These are phyloP conservation scores for Chrysosporium keratinophilum DNA, from an alignment of 2,329 filamentous ascomycete genomes.

Conservation along the genomic window DNA sequence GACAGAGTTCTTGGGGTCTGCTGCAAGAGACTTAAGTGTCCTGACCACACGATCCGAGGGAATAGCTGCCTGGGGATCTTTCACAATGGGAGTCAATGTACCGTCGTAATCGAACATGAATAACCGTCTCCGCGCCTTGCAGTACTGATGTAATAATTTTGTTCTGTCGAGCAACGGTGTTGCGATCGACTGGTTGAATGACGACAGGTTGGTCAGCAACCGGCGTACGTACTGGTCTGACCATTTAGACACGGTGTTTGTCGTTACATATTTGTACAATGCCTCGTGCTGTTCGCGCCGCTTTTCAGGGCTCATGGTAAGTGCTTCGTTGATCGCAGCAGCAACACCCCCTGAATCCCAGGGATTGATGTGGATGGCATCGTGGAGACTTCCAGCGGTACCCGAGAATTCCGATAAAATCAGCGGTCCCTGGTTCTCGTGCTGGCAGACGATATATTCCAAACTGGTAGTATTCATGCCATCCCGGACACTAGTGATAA, in stretches of 20 bases:
- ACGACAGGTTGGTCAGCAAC: constrained; percentile 67
- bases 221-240: constrained; percentile 68
- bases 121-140: constrained; percentile 62
- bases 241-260: constrained; percentile 79
- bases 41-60: constrained; percentile 74
- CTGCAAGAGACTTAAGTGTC: constrained; percentile 66
- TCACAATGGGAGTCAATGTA: constrained; percentile 88
- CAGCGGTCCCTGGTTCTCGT: constrained; percentile 71
- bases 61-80: constrained; percentile 78
- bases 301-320: constrained; percentile 61
- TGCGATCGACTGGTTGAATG: constrained; percentile 60
- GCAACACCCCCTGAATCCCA: constrained; percentile 85
- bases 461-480: constrained; percentile 97
- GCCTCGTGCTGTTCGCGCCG: constrained; percentile 59
- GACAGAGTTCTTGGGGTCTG: constrained; percentile 74
- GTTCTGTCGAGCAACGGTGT: constrained; percentile 74
- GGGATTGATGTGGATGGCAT: constrained; percentile 91
- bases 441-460: constrained; percentile 89
- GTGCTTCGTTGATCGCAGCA: constrained; percentile 66
- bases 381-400: constrained; percentile 72
- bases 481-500: constrained; percentile 91
- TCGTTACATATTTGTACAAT: constrained; percentile 74
- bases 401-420: constrained; percentile 96
- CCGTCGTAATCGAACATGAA: constrained; percentile 99
- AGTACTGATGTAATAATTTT: constrained; percentile 62